phyloP scores from a whole-genome alignment of 768 basidiomycete genomes.

The Rhodotorula taiwanensis region DNA sequence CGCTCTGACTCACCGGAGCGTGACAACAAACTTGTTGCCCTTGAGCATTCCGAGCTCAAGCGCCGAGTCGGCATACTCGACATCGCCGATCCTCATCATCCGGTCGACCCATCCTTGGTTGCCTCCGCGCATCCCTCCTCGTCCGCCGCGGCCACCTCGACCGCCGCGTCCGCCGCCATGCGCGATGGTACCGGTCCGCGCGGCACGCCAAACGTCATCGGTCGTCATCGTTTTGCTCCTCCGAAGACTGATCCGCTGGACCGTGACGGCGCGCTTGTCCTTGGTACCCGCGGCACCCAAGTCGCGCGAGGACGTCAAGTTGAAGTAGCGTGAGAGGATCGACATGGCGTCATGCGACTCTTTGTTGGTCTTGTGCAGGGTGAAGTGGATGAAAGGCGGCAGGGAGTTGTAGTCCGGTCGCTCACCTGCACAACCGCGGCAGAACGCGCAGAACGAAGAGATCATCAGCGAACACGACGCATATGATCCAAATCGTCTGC shows the following conservation, averaged over 20 bases:
- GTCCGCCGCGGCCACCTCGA: conserved; percentile 28
- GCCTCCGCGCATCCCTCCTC: conserved; percentile 14
- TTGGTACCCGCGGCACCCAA: conserved; percentile 91
- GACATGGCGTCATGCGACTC: conserved; percentile 91
- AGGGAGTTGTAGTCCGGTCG: conserved; percentile 26
- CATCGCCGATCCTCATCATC: conserved; percentile 78
- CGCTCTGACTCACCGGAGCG: conserved; percentile 75
- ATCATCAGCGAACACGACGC: neutral
- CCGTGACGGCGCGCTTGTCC: conserved; percentile 94
- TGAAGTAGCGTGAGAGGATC: conserved; percentile 69
- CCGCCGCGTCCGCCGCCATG: conserved; percentile 40
- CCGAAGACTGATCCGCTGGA: conserved; percentile 77
- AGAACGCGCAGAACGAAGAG: neutral
- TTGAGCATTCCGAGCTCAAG: conserved; percentile 93
- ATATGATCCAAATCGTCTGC: too few relatives aligned
- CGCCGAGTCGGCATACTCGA: conserved; percentile 71
- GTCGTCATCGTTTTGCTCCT: conserved; percentile 63
- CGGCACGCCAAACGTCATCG: conserved; percentile 65
- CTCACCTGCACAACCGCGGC: neutral
- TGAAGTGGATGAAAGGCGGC: conserved; percentile 84
- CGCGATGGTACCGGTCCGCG: conserved; percentile 48
- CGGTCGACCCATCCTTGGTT: conserved; percentile 59
- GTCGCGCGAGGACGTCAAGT: conserved; percentile 63
- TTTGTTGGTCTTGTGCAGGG: conserved; percentile 91
- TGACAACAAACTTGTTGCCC: conserved; percentile 92